Base-by-base conservation (phyloP, 768 basidiomycete species). In the Calvatia gigantea region DNA sequence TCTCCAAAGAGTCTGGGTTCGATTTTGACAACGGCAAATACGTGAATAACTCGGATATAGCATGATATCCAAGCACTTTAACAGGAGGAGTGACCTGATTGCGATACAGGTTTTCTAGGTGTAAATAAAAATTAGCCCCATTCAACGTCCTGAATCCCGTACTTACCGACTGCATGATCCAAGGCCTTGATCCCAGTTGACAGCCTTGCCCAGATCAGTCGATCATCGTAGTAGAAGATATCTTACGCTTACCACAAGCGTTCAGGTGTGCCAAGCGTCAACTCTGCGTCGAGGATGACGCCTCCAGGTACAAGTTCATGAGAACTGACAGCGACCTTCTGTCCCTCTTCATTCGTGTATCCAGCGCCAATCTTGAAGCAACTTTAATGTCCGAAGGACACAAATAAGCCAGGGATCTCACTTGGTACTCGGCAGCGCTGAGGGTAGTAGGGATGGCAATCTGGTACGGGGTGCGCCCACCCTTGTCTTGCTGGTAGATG, bases 381-480 rank as follows among this genome's bases (percentile, higher is more conserved):
- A 42, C 32, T 54, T 51, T 58, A 51, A 51, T 43, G 23, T 32
- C 41, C 15, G 25, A 29, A 21, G 28, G 15, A 23, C 6, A n/a
- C 9, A 19, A 19, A 17, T 42, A 37, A n/a, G 44, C 9, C 17
- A 27, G 48, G 7, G 11, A 11, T 63, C 78, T 51, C 57, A 86
- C 87, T 32, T 78, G 79, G 65, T 87, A 89, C 64, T 89, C 89
- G 7, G 88, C 87, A 1, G 88, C 88, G 61, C 87, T 89, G 32
- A 92, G 72, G 4, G 89, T 91, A 6, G 90, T 93, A 0, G 91
- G 91, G 55, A 92, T 85, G 14, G 90, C 86, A 48, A 93, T 88
- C 61, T 91, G 89, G 17, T 69, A 75, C 46, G 81, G 68, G 46
- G 77, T 83, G 4, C 70, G 69, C 0, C 79, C 81, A 1, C 81